A percentile compares a stretch with the other conserved stretches of the same genome.
phyloP scores from a whole-genome alignment of 164 flowering plant genomes.

The Kingdonia uniflora region DNA sequence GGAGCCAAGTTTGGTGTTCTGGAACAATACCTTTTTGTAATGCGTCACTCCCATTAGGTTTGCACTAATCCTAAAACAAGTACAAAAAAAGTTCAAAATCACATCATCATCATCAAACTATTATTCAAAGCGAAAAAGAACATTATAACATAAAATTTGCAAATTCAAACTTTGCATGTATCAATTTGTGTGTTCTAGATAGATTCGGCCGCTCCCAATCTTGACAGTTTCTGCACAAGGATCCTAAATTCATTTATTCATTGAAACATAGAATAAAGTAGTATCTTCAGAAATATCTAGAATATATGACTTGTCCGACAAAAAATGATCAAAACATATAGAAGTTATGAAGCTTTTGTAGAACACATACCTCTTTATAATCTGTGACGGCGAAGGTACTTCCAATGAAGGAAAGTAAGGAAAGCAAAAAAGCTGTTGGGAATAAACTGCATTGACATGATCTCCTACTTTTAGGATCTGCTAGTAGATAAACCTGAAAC shows the following conservation, averaged over 20 bases:
- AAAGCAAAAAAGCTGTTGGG: slow-evolving; percentile 34
- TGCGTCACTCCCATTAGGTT: slow-evolving; percentile 58
- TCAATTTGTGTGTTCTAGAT: slow-evolving; percentile 15
- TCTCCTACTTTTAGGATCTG: slow-evolving; percentile 38
- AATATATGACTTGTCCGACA: no score
- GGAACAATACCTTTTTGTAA: slow-evolving; percentile 74
- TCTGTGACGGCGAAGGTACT: slow-evolving; percentile 20
- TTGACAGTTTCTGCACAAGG: slow-evolving; percentile 35
- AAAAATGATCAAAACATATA: not conserved
- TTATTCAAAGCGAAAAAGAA: not conserved
- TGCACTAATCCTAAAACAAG: slow-evolving; percentile 40
- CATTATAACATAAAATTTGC: not conserved
- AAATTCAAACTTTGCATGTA: slow-evolving; percentile 41
- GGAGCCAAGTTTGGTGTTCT: slow-evolving; percentile 53
- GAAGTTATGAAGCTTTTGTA: no score
- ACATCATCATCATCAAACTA: not conserved
- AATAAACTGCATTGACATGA: slow-evolving; percentile 37
- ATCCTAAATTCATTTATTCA: not conserved
- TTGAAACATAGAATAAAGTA: no score
- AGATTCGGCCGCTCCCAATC: slow-evolving; percentile 27
- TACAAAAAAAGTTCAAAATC: not conserved
- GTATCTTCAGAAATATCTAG: no score
- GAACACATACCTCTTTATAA: slow-evolving; percentile 22
- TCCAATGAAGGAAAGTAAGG: slow-evolving; percentile 28
- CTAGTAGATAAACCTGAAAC: slow-evolving; percentile 27